Base-by-base conservation (phyloP, 202 grass and related monocot genomes). In the Carex arenaria region DNA sequence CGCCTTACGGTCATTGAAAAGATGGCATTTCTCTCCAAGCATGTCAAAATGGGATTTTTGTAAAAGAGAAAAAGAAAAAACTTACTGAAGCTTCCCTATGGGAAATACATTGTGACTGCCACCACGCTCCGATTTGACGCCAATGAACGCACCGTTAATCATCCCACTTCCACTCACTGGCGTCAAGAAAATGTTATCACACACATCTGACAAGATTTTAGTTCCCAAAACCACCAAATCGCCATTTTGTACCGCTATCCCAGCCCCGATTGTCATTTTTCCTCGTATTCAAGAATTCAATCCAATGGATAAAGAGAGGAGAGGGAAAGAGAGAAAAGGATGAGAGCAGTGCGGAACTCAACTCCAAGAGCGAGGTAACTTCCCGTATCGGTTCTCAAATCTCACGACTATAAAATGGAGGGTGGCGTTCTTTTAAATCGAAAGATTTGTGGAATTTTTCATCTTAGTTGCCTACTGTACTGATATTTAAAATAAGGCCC, bases 51-150 rank as follows among this genome's bases (percentile, higher is more conserved):
- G 26, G 34, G 10, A 68, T 62, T 60, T 19, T 15, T 20, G 4
- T 22, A 83, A 83, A 70, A 65, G 36, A 76, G 57, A 7, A 67
- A 76, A 51, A 78, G 0, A 38, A 69, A 15, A 15, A 5, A 60
- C 88, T 80, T 47, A 95, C 93, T 85, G 87, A 90, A 96, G 90
- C 65, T 91, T 96, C 4, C 93, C 93, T 38, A 93, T 52, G 60
- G 93, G 87, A 83, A 96, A 91, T 26, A 96, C 84, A 87, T 84
- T 85, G 70, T 87, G 83, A 85, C 87, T 93, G 10, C 61, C 90
- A 40, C 83, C 70, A 57, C 87, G 74, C 0, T 87, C 83, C 0
- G 89, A 87, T 18, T 59, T 85, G 18, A 93, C 71, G 72, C 93
- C 90, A 53, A 96, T 67, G 83, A 93, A 96, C 0, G 90, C 89